Base-by-base conservation (phyloP, 148 eudicot genomes). In the Rhododendron kiyosumense region DNA sequence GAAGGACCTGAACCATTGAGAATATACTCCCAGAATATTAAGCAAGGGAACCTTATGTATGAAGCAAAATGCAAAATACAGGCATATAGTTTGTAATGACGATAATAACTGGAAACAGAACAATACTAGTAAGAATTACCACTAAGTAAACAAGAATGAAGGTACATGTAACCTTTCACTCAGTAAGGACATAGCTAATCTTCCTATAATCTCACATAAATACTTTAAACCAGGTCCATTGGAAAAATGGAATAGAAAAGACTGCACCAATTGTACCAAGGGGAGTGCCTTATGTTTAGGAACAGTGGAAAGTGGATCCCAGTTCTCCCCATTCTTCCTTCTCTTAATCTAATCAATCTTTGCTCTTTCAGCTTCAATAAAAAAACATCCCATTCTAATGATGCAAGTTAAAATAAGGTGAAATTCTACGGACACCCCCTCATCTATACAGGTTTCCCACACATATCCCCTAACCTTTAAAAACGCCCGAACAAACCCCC, bases 1-100 rank as follows among this genome's bases (percentile, higher is more conserved):
- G 91, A 95, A 86, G 76, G 98, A 97, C 90, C 99, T 96, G 95
- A 92, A 89, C 85, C 84, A 89, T 87, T 43, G 22, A 88, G 82
- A 67, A 43, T 38, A 87, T 82, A 89, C 48, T 54, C 43, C 24
- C 41, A 30, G 9, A 81, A 36, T 38, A 20, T 12, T 59, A 76
- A 14, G 1, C 52, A 65, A 36, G n/a, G 61, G 28, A 54, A 57
- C 26, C 77, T 28, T 61, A 46, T 41, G 69, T 54, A 75, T 51
- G 6, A 24, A 38, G 46, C 51, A 46, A 49, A 48, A 73, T 9
- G 61, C 78, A 28, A 17, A 69, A 22, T 9, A n/a, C 14, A 65
- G 74, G 79, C 26, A 87, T 15, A 8, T 8, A 67, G 79, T 69
- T 15, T 76, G 9, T n/a, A 48, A 28, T 24, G 43, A 75, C n/a